Conservation (phyloP, 2,329 filamentous ascomycete species). For the Acephala macrosclerotiorum region DNA sequence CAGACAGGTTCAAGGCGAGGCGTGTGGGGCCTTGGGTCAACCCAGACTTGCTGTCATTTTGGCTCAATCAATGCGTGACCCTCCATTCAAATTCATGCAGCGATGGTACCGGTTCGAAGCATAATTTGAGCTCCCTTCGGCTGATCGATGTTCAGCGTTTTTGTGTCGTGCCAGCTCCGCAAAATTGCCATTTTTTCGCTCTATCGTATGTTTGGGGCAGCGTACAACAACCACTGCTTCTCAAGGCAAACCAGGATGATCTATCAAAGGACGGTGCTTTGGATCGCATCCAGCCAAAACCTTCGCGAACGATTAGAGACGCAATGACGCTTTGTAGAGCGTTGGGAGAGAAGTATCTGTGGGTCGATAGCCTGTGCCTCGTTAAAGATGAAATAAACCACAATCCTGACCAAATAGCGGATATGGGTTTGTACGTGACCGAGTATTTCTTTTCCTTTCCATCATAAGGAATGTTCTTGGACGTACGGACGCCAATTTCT, state of each 20-base stretch:
- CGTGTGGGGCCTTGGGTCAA: neutral
- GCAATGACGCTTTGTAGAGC: neutral
- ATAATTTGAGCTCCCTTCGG: neutral
- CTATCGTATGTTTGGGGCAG: neutral
- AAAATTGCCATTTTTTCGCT: neutral
- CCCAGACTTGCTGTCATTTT: neutral
- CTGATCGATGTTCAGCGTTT: neutral
- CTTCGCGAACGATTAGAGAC: neutral
- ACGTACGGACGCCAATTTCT: too few species aligned
- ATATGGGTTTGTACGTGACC: neutral
- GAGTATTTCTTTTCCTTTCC: too few species aligned
- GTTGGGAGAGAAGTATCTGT: neutral
- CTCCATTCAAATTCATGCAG: neutral
- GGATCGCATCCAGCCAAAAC: neutral
- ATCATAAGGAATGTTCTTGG: too few species aligned
- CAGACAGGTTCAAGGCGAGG: neutral
- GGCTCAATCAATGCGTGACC: neutral
- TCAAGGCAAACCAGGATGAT: neutral
- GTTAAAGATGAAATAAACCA: neutral
- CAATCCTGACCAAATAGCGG: neutral
- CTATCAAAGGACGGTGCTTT: neutral
- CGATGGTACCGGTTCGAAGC: neutral
- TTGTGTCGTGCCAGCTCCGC: neutral
- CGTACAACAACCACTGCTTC: neutral
- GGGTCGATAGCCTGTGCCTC: conserved; percentile 4